phyloP scores from a whole-genome alignment of 2,329 filamentous ascomycete species.

The Colletotrichum endophyticum region DNA sequence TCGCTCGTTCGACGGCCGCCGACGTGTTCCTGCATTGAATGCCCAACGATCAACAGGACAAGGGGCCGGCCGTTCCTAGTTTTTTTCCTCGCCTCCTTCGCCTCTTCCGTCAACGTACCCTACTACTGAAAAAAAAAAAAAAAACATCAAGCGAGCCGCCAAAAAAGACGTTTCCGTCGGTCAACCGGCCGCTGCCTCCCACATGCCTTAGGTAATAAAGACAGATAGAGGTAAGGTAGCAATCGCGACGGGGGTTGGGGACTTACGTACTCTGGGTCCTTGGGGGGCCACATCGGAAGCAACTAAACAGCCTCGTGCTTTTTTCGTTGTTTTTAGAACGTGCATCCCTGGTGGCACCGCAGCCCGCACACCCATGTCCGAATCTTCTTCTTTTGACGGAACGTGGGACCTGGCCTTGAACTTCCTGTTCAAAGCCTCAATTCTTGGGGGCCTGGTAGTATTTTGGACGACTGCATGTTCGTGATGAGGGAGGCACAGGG shows the following conservation, averaged over 20 bases:
- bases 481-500: neutral
- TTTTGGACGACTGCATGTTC: neutral
- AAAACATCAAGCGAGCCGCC: neutral
- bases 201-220: neutral
- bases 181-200: neutral
- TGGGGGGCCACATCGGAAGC: neutral
- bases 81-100: neutral
- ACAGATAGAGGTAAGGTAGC: neutral
- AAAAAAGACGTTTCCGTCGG: neutral
- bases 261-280: neutral
- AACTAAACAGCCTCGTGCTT: neutral
- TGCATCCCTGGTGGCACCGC: neutral
- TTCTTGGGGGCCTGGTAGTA: neutral
- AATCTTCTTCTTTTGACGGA: neutral
- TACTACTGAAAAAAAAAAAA: neutral
- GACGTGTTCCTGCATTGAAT: neutral
- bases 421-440: neutral
- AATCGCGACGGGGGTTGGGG: neutral
- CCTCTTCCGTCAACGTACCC: neutral
- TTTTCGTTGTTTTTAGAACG: neutral
- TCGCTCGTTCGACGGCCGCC: neutral
- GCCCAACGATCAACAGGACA: neutral
- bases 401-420: neutral
- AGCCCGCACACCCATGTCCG: neutral
- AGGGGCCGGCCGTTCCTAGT: neutral